A percentile compares a stretch with the other conserved stretches of the same genome.
Evolutionary conservation across 345 rosid species (phyloP).

Genomic region (Lenwebbia sp.): DNA sequence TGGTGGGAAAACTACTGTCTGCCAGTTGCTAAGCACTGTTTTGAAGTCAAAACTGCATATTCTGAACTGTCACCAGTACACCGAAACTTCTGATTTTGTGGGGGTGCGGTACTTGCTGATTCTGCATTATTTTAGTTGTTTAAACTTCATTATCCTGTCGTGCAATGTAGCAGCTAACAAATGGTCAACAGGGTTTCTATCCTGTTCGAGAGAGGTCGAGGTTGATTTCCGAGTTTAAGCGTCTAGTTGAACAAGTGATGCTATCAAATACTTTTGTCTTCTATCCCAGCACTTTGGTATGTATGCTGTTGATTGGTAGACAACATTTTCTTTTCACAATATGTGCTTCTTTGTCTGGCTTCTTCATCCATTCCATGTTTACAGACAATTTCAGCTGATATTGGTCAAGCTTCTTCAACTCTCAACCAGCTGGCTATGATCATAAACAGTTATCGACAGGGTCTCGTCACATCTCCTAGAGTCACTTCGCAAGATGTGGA

Average conservation of each 20-base stretch:
- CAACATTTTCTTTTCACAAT: background rate
- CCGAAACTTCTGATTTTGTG: slow-evolving; percentile 92
- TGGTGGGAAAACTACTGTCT: slow-evolving; percentile 93
- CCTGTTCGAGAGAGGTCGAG: slow-evolving; percentile 86
- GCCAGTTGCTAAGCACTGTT: slow-evolving; percentile 59
- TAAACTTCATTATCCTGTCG: background rate
- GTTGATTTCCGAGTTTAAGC: slow-evolving; percentile 39
- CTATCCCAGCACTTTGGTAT: slow-evolving; percentile 29
- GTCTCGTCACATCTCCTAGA: slow-evolving; percentile 17
- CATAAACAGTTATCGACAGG: slow-evolving; percentile 28
- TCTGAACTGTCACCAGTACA: slow-evolving; percentile 90
- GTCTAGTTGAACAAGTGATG: slow-evolving; percentile 45
- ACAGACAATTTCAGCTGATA: slow-evolving; percentile 60
- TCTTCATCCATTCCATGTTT: slow-evolving; percentile 7
- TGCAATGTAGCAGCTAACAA: background rate
- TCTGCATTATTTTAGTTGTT: background rate
- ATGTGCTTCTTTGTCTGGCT: background rate
- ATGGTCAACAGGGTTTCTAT: slow-evolving; percentile 65
- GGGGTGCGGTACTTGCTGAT: slow-evolving; percentile 52
- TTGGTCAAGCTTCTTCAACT: slow-evolving; percentile 46
- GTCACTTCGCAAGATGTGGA: slow-evolving; percentile 35
- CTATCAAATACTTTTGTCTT: slow-evolving; percentile 30
- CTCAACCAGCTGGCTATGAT: slow-evolving; percentile 30
- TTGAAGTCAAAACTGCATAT: slow-evolving; percentile 56
- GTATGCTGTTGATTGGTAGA: background rate